These are phyloP conservation scores for Eragrostis curvula DNA, from an alignment of 176 grass and related monocot genomes.

Conservation along the genomic window DNA sequence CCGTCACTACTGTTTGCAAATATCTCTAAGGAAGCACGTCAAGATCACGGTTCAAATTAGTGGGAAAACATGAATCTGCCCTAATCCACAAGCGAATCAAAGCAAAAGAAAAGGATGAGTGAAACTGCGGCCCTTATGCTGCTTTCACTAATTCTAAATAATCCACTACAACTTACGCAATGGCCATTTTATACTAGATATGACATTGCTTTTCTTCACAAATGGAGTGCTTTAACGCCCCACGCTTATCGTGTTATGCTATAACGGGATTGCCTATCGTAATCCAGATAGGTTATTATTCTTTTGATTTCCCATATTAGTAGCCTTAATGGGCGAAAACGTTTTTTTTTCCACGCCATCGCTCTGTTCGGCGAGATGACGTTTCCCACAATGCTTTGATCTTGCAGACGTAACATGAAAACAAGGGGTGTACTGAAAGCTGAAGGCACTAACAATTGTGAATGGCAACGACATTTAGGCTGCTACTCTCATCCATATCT, in stretches of 20 bases:
- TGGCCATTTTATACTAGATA: conserved; percentile 13
- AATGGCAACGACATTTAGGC: conserved; percentile 38
- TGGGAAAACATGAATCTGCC: not conserved
- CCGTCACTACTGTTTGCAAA: too few species aligned
- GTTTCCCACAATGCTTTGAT: conserved; percentile 40
- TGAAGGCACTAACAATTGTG: conserved; percentile 49
- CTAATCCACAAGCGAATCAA: not conserved
- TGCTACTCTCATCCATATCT: conserved; percentile 31
- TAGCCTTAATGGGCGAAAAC: conserved; percentile 10
- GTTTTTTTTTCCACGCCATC: conserved; percentile 20
- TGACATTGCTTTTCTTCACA: conserved; percentile 9
- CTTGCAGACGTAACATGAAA: conserved; percentile 34
- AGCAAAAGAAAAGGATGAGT: not conserved
- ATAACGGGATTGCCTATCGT: conserved; percentile 27
- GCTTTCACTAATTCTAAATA: conserved; percentile 8
- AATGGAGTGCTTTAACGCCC: conserved; percentile 33
- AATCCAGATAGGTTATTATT: conserved; percentile 24
- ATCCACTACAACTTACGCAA: not conserved
- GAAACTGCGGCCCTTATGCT: not conserved
- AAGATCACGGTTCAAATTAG: not conserved
- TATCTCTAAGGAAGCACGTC: too few species aligned
- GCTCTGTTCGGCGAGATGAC: conserved; percentile 42
- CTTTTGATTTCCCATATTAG: conserved; percentile 38
- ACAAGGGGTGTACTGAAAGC: conserved; percentile 39
- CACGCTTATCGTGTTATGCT: conserved; percentile 38